phyloP scores from a whole-genome alignment of 352 stramenopile species.

The Phytophthora lateralis region DNA sequence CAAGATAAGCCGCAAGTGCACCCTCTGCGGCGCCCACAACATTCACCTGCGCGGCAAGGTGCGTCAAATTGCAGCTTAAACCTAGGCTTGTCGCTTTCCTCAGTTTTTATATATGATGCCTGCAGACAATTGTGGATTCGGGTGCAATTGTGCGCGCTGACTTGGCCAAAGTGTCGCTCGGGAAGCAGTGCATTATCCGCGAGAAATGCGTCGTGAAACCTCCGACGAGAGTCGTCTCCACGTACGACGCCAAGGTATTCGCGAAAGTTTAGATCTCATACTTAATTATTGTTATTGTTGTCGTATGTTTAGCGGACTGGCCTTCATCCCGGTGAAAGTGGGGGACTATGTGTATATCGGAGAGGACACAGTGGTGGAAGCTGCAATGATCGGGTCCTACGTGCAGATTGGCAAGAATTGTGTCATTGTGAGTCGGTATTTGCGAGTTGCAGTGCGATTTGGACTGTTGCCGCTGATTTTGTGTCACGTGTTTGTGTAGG shows the following conservation, averaged over 20 bases:
- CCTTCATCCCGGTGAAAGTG: conserved; percentile 87
- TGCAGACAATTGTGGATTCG: conserved; percentile 73
- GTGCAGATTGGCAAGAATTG: conserved; percentile 88
- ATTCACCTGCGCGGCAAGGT: conserved; percentile 81
- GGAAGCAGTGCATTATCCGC: conserved; percentile 81
- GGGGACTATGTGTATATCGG: conserved; percentile 85
- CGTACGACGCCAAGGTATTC: conserved; percentile 36
- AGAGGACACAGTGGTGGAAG: conserved; percentile 77
- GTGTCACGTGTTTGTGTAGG: conserved; percentile 32
- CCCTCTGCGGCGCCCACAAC: conserved; percentile 67
- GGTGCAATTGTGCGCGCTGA: conserved; percentile 80
- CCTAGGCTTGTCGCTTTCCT: neutral
- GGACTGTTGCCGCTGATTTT: conserved; percentile 3
- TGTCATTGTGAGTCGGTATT: conserved; percentile 67
- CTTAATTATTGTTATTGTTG: conserved; percentile 5
- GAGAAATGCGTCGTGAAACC: conserved; percentile 77
- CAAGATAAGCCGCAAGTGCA: conserved; percentile 74
- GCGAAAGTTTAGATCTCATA: neutral
- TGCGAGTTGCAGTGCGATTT: neutral
- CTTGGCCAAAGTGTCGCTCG: conserved; percentile 82
- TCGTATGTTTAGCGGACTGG: conserved; percentile 53
- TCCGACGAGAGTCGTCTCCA: conserved; percentile 59
- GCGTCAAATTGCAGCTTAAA: neutral
- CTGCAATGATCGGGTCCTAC: conserved; percentile 81
- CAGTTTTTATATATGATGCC: neutral